These are phyloP conservation scores for Castanopsis chinensis DNA, from an alignment of 306 rosid genomes.

Conservation along the genomic window DNA sequence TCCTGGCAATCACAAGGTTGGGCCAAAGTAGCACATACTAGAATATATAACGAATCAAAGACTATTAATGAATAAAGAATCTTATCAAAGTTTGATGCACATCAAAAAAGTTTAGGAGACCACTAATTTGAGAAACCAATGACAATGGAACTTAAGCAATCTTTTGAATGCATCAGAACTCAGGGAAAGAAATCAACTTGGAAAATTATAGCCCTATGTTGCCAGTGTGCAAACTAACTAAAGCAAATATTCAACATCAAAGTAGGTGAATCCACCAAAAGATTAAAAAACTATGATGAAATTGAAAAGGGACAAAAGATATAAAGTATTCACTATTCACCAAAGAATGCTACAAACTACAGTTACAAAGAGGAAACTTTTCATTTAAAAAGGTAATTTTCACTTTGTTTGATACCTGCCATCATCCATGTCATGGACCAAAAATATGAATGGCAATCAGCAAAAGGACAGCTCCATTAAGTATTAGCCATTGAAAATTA, in stretches of 20 bases:
- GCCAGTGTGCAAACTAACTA: background rate
- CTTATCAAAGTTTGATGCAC: background rate
- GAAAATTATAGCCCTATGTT: background rate
- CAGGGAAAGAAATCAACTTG: background rate
- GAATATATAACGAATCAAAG: background rate
- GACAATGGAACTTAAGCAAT: background rate
- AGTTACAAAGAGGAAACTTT: background rate
- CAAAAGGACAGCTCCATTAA: background rate
- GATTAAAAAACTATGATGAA: background rate
- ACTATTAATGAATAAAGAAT: background rate
- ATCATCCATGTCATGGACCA: background rate
- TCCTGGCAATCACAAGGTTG: background rate
- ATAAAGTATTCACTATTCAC: background rate
- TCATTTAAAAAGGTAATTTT: background rate
- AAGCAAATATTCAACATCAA: background rate
- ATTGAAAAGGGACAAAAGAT: background rate
- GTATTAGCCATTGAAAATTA: background rate
- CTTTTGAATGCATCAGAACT: background rate
- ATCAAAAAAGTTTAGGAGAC: background rate
- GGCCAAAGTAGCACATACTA: background rate
- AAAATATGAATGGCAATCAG: background rate
- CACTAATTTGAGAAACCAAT: background rate
- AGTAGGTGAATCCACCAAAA: background rate
- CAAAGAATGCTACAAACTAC: background rate
- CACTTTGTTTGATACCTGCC: background rate